These are phyloP conservation scores for Cystofilobasidium bisporidii DNA, from an alignment of 768 basidiomycete species.

Conservation along the genomic window DNA sequence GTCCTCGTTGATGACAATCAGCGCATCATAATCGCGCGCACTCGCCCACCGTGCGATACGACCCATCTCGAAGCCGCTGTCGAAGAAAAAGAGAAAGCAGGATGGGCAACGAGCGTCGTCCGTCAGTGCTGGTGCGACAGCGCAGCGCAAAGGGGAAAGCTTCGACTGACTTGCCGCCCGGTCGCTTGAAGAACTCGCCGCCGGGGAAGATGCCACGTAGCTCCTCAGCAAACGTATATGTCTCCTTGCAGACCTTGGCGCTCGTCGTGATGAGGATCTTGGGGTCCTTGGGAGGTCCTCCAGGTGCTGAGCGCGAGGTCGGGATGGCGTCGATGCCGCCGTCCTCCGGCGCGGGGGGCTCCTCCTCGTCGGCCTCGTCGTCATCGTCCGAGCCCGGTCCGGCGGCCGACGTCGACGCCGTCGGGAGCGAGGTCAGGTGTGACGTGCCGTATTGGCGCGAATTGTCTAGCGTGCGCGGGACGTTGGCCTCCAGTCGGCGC, in stretches of 20 bases:
- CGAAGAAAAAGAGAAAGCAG: background rate
- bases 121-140: constrained; percentile 3
- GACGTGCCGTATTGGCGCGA: constrained; percentile 59
- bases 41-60: constrained; percentile 88
- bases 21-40: constrained; percentile 72
- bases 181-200: constrained; percentile 74
- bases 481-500: constrained; percentile 75
- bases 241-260: constrained; percentile 71
- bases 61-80: constrained; percentile 74
- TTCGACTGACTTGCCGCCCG: constrained; percentile 53
- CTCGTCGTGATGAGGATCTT: constrained; percentile 85
- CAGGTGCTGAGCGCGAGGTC: constrained; percentile 1
- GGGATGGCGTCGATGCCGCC: constrained; percentile 28
- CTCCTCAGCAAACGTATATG: constrained; percentile 89
- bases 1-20: constrained; percentile 91
- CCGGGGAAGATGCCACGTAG: constrained; percentile 81
- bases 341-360: background rate
- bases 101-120: too few relatives aligned
- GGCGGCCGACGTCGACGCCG: constrained; percentile 15
- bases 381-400: constrained; percentile 20
- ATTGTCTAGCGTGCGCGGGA: constrained; percentile 88
- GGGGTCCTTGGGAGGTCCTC: constrained; percentile 7
- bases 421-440: constrained; percentile 42
- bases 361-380: constrained; percentile 19
- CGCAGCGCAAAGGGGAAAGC: background rate